phyloP scores from a whole-genome alignment of 371 early-diverging fungal genomes.

The Mortierella sp. region DNA sequence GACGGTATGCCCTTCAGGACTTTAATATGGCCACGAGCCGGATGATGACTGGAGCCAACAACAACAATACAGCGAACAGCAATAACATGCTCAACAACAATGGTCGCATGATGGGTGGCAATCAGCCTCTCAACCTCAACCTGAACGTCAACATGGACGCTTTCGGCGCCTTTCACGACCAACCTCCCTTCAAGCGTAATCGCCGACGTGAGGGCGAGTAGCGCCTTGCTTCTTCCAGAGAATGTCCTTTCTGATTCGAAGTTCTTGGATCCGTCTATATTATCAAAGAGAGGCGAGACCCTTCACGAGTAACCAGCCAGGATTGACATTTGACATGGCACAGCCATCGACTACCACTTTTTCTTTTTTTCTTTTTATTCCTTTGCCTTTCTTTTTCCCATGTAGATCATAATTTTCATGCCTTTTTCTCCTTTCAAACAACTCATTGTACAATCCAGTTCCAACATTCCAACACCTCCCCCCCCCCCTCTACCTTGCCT shows the following conservation, averaged over 20 bases:
- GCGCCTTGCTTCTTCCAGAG: not conserved
- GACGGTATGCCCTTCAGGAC: slow-evolving; percentile 51
- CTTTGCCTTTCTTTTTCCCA: not conserved
- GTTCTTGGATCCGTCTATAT: not conserved
- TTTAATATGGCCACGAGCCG: slow-evolving; percentile 39
- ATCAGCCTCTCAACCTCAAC: slow-evolving; percentile 23
- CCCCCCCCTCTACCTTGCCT: not conserved
- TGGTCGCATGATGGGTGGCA: slow-evolving; percentile 20
- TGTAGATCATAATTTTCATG: slow-evolving; percentile 17
- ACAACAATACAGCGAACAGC: not conserved
- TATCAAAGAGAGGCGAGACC: not conserved
- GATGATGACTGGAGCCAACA: slow-evolving; percentile 34
- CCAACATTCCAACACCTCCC: not conserved
- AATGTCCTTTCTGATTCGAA: not conserved
- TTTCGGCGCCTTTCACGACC: slow-evolving; percentile 44
- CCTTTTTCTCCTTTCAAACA: not conserved
- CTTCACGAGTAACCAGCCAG: not conserved
- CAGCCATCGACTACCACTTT: not conserved
- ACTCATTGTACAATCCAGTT: slow-evolving; percentile 6
- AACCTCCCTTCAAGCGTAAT: slow-evolving; percentile 52
- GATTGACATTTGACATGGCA: not conserved
- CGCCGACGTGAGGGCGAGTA: slow-evolving; percentile 53
- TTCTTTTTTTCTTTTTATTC: not conserved
- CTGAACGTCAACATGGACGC: slow-evolving; percentile 30
- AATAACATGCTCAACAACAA: not conserved